Base-by-base conservation (phyloP, 208 protist species). In the Lotmaria passim region DNA sequence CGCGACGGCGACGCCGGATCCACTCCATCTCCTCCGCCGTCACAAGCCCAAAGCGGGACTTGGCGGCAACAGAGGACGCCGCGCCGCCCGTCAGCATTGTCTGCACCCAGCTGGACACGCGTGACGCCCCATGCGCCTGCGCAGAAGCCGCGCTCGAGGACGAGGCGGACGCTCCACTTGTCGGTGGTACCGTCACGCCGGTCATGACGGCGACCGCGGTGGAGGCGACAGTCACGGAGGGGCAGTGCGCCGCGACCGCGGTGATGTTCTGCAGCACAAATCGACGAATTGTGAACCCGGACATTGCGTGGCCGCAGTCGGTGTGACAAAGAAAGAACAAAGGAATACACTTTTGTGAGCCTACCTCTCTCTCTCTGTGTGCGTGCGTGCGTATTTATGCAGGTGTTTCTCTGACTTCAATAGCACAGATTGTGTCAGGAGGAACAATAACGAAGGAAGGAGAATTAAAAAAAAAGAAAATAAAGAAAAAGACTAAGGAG, bases 261-360 rank as follows among this genome's bases (percentile, higher is more conserved):
- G 65, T 72, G 36, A 93, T 78, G 69, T 95, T 91, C 51, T 93
- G 79, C 38, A 92, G 69, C 48, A 91, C 81, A 30, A 95, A 85
- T 17, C 82, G 78, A 19, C 86, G 78, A 28, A 88, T 70, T 3
- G 79, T 85, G 53, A 93, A 73, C 26, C 85, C 83, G 12, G 81
- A 79, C 85, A 90, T 89, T 21, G 6, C 43, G 6, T n/a, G n/a
- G n/a, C n/a, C n/a, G n/a, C n/a, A n/a, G 36, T 39, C 6, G 36
- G 36, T 39, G 36, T 12, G 36, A 39, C 12, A 39, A 39, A 39
- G 12, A 12, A 39, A 39, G 12, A 39, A 39, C n/a, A n/a, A n/a
- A n/a, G n/a, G n/a, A n/a, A n/a, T n/a, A n/a, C n/a, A n/a, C n/a
- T n/a, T n/a, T n/a, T n/a, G n/a, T n/a, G n/a, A n/a, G n/a, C n/a